Conservation (phyloP, 352 stramenopile genomes). For the Blastocystis sp. region DNA sequence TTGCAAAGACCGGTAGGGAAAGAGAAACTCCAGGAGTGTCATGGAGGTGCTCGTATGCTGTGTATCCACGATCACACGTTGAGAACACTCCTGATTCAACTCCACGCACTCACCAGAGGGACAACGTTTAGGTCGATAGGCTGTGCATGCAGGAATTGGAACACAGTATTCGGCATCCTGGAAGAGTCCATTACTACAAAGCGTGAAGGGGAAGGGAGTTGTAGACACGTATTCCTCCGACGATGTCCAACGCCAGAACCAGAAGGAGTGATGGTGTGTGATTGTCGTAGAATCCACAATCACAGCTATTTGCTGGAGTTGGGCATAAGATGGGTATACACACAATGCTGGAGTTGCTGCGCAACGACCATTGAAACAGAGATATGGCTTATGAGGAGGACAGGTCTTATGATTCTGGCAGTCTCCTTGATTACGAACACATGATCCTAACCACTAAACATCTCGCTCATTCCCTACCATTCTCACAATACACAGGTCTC, state of each 20-base stretch:
- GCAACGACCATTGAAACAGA: conserved; percentile 44
- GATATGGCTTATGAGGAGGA: not conserved
- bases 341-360: not conserved
- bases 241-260: not conserved
- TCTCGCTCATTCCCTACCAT: not conserved
- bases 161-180: not conserved
- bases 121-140: not conserved
- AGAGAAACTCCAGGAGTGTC: not conserved
- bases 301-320: not conserved
- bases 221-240: not conserved
- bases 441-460: not conserved
- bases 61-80: not conserved
- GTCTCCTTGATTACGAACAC: conserved; percentile 43
- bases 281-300: not conserved
- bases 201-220: not conserved
- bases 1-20: not conserved
- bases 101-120: not conserved
- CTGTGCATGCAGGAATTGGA: not conserved
- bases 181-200: conserved; percentile 1
- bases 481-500: conserved; percentile 16
- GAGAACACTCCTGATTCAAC: not conserved
- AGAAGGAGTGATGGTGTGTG: not conserved
- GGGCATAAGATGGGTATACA: not conserved
- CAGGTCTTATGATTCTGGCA: not conserved
- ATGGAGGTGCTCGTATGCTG: not conserved